Percentiles rank a stretch among this genome's conserved stretches.
Evolutionary conservation across 2,329 filamentous ascomycete genomes (phyloP).

Genomic region (Apiospora saccharicola): DNA sequence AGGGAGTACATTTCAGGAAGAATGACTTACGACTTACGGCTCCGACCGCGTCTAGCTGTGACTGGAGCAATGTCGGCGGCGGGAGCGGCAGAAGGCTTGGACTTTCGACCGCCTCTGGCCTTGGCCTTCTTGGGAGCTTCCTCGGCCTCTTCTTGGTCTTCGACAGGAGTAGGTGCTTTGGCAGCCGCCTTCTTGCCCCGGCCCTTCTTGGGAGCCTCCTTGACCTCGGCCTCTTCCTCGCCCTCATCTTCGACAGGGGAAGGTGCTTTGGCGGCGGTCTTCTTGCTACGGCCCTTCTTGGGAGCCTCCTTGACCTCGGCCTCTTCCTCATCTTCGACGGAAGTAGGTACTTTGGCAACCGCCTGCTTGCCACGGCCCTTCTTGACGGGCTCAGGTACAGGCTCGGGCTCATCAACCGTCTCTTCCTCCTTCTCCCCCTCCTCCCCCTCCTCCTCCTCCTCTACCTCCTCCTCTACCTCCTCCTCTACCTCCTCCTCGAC

Average conservation of each 20-base stretch:
- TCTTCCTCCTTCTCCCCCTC: slow-evolving; percentile 38
- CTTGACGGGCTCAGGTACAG: slow-evolving; percentile 37
- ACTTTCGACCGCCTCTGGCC: slow-evolving; percentile 35
- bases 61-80: slow-evolving; percentile 6
- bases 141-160: slow-evolving; percentile 27
- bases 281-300: slow-evolving; percentile 29
- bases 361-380: slow-evolving; percentile 35
- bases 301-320: slow-evolving; percentile 31
- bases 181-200: slow-evolving; percentile 35
- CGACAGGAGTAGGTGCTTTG: slow-evolving; percentile 13
- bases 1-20: neutral
- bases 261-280: slow-evolving; percentile 31
- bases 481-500: slow-evolving; percentile 38
- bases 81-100: slow-evolving; percentile 26
- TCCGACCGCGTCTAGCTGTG: slow-evolving; percentile 25
- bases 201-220: slow-evolving; percentile 29
- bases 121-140: slow-evolving; percentile 34
- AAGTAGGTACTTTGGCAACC: slow-evolving; percentile 31
- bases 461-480: slow-evolving; percentile 37
- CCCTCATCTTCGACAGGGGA: slow-evolving; percentile 33
- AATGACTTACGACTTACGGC: slow-evolving; percentile 23
- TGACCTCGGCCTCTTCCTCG: slow-evolving; percentile 30
- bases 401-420: slow-evolving; percentile 36
- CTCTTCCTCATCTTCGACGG: slow-evolving; percentile 34
- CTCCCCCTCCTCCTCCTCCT: no score